Percentiles rank a stretch among this genome's conserved stretches.
Evolutionary conservation across 441 rosid genomes (phyloP).

Genomic region (Hura crepitans): DNA sequence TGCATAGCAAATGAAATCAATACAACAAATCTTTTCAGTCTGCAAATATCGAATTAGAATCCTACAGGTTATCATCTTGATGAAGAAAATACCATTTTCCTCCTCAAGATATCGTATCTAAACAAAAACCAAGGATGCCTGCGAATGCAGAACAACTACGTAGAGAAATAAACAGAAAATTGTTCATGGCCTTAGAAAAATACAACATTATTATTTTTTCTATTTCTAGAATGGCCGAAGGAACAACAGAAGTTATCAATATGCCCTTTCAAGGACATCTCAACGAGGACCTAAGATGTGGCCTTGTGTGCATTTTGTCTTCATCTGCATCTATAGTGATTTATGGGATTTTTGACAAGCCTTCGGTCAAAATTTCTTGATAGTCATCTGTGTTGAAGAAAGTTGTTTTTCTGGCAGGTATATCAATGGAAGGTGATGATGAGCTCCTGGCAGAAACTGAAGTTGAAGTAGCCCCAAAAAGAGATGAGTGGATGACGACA

Average conservation of each 20-base stretch:
- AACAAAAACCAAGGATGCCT: background rate
- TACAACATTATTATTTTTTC: background rate
- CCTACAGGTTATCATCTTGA: background rate
- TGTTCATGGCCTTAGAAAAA: background rate
- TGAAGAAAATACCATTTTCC: background rate
- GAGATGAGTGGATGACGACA: slow-evolving; percentile 99
- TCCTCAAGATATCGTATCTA: background rate
- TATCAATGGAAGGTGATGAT: slow-evolving; percentile 94
- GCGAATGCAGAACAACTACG: background rate
- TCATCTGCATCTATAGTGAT: background rate
- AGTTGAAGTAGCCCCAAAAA: slow-evolving; percentile 59
- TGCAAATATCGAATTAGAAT: background rate
- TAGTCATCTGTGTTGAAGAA: background rate
- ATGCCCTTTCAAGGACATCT: background rate
- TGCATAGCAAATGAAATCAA: background rate
- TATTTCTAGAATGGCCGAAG: background rate
- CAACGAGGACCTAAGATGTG: background rate
- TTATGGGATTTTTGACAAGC: background rate
- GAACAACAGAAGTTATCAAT: background rate
- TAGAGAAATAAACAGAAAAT: background rate
- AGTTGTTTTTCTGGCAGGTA: slow-evolving; percentile 48
- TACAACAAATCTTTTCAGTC: too few relatives aligned
- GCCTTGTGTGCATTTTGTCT: background rate
- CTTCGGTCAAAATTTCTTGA: background rate
- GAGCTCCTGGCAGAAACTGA: slow-evolving; percentile 71